These are phyloP conservation scores for Cairneyella variabilis DNA, from an alignment of 495 filamentous ascomycete species.

Conservation along the genomic window DNA sequence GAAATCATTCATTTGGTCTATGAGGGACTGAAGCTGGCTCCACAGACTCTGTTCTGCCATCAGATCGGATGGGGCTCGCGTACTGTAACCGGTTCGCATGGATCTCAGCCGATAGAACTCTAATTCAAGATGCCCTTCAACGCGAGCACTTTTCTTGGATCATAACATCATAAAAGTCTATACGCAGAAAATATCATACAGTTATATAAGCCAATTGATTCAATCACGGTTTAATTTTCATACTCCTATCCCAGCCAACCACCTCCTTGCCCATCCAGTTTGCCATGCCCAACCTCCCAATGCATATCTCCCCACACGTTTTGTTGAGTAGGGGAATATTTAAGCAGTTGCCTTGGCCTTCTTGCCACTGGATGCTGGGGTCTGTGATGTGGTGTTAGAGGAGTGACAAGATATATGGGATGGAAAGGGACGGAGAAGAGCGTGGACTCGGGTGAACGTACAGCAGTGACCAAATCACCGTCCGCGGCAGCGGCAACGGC, in stretches of 20 bases:
- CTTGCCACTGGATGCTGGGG: background rate
- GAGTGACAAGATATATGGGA: background rate
- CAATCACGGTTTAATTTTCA: constrained; percentile 10
- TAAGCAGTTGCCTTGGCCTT: background rate
- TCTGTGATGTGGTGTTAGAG: background rate
- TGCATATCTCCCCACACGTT: background rate
- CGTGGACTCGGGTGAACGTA: background rate
- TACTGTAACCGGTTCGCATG: too few species aligned
- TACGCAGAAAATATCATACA: background rate
- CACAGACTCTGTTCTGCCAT: too few species aligned
- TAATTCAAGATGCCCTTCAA: too few species aligned
- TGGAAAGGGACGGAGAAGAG: background rate
- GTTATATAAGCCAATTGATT: background rate
- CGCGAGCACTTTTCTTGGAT: too few species aligned
- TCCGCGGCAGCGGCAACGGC: constrained; percentile 3
- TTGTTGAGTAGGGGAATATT: background rate
- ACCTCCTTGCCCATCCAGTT: background rate
- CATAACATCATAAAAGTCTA: background rate
- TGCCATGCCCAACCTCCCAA: background rate
- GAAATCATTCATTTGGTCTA: too few species aligned
- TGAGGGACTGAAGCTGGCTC: too few species aligned
- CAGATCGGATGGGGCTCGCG: too few species aligned
- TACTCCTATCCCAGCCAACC: background rate
- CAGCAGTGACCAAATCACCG: background rate
- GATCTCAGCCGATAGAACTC: too few species aligned